phyloP scores from a whole-genome alignment of 805 yeast genomes.

The Candida qinlingensis region DNA sequence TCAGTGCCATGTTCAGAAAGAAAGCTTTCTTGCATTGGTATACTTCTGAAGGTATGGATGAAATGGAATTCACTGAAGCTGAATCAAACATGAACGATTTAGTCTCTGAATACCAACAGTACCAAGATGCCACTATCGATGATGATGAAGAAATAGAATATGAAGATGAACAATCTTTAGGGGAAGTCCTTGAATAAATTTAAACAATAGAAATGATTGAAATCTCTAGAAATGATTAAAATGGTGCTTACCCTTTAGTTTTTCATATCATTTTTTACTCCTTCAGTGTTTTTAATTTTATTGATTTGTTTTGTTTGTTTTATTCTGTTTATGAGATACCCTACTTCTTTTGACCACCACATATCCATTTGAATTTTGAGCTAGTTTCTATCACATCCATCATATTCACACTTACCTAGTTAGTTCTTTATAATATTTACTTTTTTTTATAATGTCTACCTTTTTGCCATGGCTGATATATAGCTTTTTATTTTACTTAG shows the following conservation, averaged over 20 bases:
- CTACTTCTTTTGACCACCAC: background rate
- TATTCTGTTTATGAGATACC: slow-evolving; percentile 2
- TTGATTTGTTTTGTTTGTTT: background rate
- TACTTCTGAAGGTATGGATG: slow-evolving; percentile 99
- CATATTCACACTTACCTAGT: background rate
- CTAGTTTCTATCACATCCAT: background rate
- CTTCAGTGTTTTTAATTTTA: no score
- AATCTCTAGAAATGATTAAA: background rate
- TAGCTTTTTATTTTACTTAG: background rate
- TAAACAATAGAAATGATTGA: background rate
- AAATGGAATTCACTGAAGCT: slow-evolving; percentile 97
- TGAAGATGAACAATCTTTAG: slow-evolving; percentile 26
- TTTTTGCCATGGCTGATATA: background rate
- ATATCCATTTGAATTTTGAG: background rate
- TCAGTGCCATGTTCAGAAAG: slow-evolving; percentile 96
- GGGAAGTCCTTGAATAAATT: slow-evolving; percentile 26
- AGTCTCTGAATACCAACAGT: slow-evolving; percentile 95
- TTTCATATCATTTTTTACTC: background rate
- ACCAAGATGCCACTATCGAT: slow-evolving; percentile 85
- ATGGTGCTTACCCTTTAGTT: background rate
- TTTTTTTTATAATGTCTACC: background rate
- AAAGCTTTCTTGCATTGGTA: slow-evolving; percentile 99
- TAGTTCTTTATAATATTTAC: slow-evolving; percentile 1
- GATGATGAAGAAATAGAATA: slow-evolving; percentile 52
- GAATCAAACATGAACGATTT: slow-evolving; percentile 97